Conservation (phyloP, 768 basidiomycete genomes). For the Leccinum variicolor region DNA sequence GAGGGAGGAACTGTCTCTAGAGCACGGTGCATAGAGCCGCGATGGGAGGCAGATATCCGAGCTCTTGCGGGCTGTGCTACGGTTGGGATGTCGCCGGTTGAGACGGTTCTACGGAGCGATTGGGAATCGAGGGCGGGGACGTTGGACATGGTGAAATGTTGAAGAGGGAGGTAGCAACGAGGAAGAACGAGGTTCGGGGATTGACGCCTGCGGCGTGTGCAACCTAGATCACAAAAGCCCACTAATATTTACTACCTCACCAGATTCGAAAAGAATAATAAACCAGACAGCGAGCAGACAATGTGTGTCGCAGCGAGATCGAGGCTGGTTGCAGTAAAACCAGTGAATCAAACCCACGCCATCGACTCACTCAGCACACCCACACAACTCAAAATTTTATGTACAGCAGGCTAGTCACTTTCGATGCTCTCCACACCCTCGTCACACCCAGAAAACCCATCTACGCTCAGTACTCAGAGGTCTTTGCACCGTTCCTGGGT, state of each 20-base stretch:
- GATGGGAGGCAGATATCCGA: slow-evolving; percentile 29
- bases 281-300: slow-evolving; percentile 4
- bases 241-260: slow-evolving; percentile 8
- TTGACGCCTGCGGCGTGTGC: slow-evolving; percentile 32
- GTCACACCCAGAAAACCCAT: slow-evolving; percentile 67
- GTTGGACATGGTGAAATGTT: slow-evolving; percentile 28
- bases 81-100: slow-evolving; percentile 32
- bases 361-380: neutral
- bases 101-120: slow-evolving; percentile 33
- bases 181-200: slow-evolving; percentile 13
- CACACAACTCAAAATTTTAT: neutral
- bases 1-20: slow-evolving; percentile 18
- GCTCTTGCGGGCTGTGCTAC: slow-evolving; percentile 23
- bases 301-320: slow-evolving; percentile 8
- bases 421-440: slow-evolving; percentile 77
- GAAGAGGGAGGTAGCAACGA: slow-evolving; percentile 11
- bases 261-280: slow-evolving; percentile 3
- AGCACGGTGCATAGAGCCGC: slow-evolving; percentile 24
- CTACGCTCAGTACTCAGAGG: slow-evolving; percentile 56
- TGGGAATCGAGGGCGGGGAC: slow-evolving; percentile 28
- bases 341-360: neutral
- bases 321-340: neutral
- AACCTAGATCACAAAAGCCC: slow-evolving; percentile 2
- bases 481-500: slow-evolving; percentile 68
- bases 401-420: slow-evolving; percentile 55